A percentile compares a stretch with the other conserved stretches of the same genome.
These are phyloP conservation scores for Stropharia rugosoannulata DNA, from an alignment of 768 basidiomycete species.

Conservation along the genomic window DNA sequence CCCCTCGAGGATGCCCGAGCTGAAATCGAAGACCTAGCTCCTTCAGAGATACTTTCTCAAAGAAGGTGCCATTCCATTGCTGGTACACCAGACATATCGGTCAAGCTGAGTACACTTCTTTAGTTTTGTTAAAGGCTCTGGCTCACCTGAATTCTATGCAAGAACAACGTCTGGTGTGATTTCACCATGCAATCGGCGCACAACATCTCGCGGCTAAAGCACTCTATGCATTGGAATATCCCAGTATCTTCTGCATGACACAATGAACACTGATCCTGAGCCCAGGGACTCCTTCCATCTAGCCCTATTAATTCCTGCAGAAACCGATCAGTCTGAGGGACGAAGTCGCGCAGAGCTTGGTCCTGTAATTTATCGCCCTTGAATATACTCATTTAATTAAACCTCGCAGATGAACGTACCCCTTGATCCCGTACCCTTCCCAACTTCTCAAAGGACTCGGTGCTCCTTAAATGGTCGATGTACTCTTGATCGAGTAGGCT, in stretches of 20 bases:
- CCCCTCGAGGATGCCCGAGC: constrained; percentile 20
- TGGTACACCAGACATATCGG: neutral
- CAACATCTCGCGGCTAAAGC: neutral
- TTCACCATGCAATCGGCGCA: neutral
- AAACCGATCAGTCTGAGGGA: neutral
- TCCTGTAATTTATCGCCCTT: neutral
- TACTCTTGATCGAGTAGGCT: too few relatives aligned
- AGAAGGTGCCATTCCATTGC: constrained; percentile 12
- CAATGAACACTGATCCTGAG: neutral
- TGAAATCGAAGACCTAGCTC: constrained; percentile 26
- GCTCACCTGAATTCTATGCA: neutral
- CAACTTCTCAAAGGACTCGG: neutral
- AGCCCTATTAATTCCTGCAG: neutral
- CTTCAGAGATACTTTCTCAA: neutral
- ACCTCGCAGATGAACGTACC: too few relatives aligned
- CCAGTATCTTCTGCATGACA: neutral
- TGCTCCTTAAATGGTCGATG: too few relatives aligned
- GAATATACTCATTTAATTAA: neutral
- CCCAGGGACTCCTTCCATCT: neutral
- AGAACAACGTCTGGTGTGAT: neutral
- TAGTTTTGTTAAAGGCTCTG: neutral
- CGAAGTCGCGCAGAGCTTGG: neutral
- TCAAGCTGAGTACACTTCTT: neutral
- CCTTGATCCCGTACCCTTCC: neutral
- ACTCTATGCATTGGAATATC: neutral